Percentiles rank a stretch among this genome's conserved stretches.
Conservation (phyloP, 2,329 filamentous ascomycete genomes). For the Fusarium xylarioides region DNA sequence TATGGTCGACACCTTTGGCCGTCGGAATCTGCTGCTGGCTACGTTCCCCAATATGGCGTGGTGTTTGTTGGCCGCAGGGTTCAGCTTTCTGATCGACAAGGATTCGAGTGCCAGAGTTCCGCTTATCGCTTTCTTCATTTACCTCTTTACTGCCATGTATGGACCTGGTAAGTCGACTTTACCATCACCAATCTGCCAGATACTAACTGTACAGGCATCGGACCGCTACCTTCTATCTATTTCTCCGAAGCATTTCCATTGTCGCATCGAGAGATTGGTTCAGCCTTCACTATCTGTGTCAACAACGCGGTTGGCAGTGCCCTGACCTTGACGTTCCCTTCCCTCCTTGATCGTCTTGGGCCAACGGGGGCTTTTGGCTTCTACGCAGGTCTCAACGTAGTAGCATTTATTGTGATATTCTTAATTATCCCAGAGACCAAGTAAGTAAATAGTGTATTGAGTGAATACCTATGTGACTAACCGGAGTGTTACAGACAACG, state of each 20-base stretch:
- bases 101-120: constrained; percentile 52
- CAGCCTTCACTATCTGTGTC: constrained; percentile 45
- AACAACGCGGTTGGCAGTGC: constrained; percentile 44
- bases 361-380: constrained; percentile 64
- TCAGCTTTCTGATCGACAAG: constrained; percentile 59
- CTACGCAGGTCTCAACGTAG: constrained; percentile 67
- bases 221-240: constrained; percentile 53
- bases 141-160: constrained; percentile 57
- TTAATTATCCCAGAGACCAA: constrained; percentile 67
- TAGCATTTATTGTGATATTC: constrained; percentile 71
- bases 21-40: constrained; percentile 53
- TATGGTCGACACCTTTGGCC: constrained; percentile 63
- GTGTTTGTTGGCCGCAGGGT: constrained; percentile 45
- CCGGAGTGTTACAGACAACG: constrained; percentile 36
- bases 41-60: constrained; percentile 47
- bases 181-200: accelerated
- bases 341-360: constrained; percentile 52
- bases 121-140: constrained; percentile 60
- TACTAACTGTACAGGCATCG: constrained; percentile 38
- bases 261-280: constrained; percentile 58
- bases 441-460: constrained; percentile 7
- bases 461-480: not conserved
- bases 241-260: constrained; percentile 64
- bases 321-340: constrained; percentile 55
- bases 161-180: constrained; percentile 45